Conservation (phyloP, 2,329 filamentous ascomycete genomes). For the Penicillium sp. region DNA sequence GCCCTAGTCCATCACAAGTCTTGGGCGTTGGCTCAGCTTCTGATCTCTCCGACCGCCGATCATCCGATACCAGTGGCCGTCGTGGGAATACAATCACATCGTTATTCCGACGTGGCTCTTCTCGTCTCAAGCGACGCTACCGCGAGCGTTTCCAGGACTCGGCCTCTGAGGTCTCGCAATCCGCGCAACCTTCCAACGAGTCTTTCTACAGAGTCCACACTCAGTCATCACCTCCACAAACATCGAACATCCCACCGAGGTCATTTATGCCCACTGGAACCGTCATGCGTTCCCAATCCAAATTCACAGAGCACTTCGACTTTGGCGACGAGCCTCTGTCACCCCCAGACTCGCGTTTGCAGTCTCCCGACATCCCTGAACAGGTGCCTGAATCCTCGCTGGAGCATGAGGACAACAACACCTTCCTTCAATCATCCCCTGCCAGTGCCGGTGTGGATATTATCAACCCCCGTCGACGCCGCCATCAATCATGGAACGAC, state of each 20-base stretch:
- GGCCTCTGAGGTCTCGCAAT: conserved; percentile 82
- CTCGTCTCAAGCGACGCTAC: conserved; percentile 52
- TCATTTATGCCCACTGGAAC: conserved; percentile 50
- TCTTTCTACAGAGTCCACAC: conserved; percentile 63
- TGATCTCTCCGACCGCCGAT: conserved; percentile 50
- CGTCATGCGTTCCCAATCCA: conserved; percentile 77
- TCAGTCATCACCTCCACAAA: conserved; percentile 42
- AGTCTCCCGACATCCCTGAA: conserved; percentile 64
- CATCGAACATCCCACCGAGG: conserved; percentile 35
- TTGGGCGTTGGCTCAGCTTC: conserved; percentile 50
- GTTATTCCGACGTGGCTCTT: conserved; percentile 65
- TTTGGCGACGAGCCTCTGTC: conserved; percentile 79
- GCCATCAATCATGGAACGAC: conserved; percentile 35
- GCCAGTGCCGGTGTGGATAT: conserved; percentile 27
- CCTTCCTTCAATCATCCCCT: conserved; percentile 23
- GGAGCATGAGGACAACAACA: conserved; percentile 17
- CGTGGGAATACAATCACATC: conserved; percentile 58
- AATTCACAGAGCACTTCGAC: conserved; percentile 71
- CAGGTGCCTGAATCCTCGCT: conserved; percentile 19
- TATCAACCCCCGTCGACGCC: conserved; percentile 26
- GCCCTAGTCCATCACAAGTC: conserved; percentile 51
- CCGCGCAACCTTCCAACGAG: conserved; percentile 82
- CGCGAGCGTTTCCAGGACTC: conserved; percentile 46
- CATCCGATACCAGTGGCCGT: conserved; percentile 51
- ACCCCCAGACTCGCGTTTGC: conserved; percentile 74